Percentiles rank a stretch among this genome's conserved stretches.
Evolutionary conservation across 2,329 filamentous ascomycete genomes (phyloP).

Genomic region (Diaporthe ilicicola): DNA sequence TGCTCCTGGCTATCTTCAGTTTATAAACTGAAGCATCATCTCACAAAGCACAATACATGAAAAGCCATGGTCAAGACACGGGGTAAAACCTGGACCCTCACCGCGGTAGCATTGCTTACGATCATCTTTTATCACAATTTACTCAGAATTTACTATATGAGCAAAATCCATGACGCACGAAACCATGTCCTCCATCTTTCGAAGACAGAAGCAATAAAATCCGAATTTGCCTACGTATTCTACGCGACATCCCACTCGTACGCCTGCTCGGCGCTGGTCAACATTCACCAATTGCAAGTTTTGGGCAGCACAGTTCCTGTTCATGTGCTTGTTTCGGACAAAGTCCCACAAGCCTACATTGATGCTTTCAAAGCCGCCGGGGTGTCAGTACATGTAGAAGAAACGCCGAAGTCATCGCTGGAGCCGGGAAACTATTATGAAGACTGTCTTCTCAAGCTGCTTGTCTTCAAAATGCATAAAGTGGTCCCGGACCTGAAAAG

Average conservation of each 20-base stretch:
- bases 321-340: slow-evolving; percentile 3
- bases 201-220: background rate
- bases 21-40: background rate
- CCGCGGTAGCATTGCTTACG: background rate
- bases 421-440: background rate
- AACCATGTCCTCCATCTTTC: background rate
- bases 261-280: slow-evolving; percentile 20
- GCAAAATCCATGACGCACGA: background rate
- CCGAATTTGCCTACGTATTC: background rate
- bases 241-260: background rate
- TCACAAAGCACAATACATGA: background rate
- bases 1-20: background rate
- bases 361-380: slow-evolving; percentile 1
- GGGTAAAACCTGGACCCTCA: background rate
- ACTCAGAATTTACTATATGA: background rate
- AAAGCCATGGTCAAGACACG: slow-evolving; percentile 1
- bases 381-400: background rate
- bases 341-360: background rate
- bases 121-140: background rate
- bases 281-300: background rate
- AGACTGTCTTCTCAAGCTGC: slow-evolving; percentile 7
- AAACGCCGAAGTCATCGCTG: background rate
- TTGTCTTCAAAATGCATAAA: slow-evolving; percentile 20
- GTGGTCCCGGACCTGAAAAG: background rate
- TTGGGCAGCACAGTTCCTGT: background rate